These are phyloP conservation scores for Solanum ossicruentum DNA, from an alignment of 257 asterid species.

Conservation along the genomic window DNA sequence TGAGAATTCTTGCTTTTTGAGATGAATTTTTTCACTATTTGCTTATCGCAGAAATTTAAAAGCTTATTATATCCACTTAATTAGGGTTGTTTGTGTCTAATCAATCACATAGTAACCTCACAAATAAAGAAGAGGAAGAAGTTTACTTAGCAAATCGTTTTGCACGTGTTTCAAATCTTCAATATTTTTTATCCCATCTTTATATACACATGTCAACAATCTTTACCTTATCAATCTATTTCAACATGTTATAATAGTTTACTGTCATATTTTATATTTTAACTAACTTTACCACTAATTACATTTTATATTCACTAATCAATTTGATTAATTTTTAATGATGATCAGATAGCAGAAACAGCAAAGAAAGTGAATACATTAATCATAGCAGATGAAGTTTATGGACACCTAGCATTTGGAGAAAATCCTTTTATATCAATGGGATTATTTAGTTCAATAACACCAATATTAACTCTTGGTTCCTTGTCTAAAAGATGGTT, in stretches of 20 bases:
- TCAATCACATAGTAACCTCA: not conserved
- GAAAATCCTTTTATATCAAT: conserved; percentile 62
- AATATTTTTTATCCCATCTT: not conserved
- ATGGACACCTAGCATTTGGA: conserved; percentile 75
- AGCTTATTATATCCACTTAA: not conserved
- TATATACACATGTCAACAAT: not conserved
- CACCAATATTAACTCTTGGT: conserved; percentile 73
- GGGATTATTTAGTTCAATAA: conserved; percentile 64
- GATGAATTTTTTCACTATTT: not conserved
- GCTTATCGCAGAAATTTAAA: not conserved
- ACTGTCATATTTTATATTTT: not conserved
- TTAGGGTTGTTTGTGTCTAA: not conserved
- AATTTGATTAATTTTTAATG: not conserved
- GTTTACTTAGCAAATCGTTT: not conserved
- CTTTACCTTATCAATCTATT: not conserved
- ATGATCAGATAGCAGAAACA: conserved; percentile 54
- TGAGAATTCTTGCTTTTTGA: not conserved
- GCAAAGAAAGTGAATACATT: conserved; percentile 50
- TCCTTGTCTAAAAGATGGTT: conserved; percentile 86
- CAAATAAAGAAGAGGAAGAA: not conserved
- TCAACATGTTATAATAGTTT: not conserved
- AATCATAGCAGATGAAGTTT: conserved; percentile 78
- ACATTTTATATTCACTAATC: not conserved
- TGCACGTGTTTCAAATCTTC: not conserved
- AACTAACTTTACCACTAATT: not conserved